phyloP scores from a whole-genome alignment of 2,329 filamentous ascomycete species.

The Aspergillus clavatus region DNA sequence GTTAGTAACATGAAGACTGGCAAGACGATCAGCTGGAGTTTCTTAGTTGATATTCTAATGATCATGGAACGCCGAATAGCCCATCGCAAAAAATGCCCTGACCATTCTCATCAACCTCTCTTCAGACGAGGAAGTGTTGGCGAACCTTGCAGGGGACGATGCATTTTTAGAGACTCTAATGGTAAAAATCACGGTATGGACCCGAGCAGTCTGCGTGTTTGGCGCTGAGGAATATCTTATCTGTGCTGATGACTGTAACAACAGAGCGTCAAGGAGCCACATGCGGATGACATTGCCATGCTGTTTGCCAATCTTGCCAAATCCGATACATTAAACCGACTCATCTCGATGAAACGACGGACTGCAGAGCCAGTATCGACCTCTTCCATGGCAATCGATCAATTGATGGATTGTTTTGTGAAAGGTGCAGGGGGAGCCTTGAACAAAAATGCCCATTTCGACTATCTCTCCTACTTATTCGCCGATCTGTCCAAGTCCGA shows the following conservation, averaged over 20 bases:
- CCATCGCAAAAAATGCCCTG: constrained; percentile 88
- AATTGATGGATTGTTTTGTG: constrained; percentile 93
- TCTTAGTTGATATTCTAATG: constrained; percentile 2
- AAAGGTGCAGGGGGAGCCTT: constrained; percentile 78
- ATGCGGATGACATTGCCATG: constrained; percentile 84
- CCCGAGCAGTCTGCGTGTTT: constrained; percentile 33
- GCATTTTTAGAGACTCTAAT: constrained; percentile 73
- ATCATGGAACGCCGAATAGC: constrained; percentile 43
- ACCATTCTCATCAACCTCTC: constrained; percentile 78
- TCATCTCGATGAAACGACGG: constrained; percentile 64
- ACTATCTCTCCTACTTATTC: constrained; percentile 92
- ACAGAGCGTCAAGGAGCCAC: constrained; percentile 59
- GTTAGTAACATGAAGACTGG: constrained; percentile 47
- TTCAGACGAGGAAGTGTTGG: constrained; percentile 70
- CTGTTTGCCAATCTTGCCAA: constrained; percentile 89
- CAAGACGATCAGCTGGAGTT: neutral
- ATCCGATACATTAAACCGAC: constrained; percentile 63
- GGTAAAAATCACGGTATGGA: constrained; percentile 67
- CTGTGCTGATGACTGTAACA: constrained; percentile 7
- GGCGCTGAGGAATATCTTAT: neutral
- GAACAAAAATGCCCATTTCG: constrained; percentile 80
- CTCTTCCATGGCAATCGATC: constrained; percentile 73
- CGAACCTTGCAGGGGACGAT: constrained; percentile 70
- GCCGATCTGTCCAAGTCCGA: constrained; percentile 83
- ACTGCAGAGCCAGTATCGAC: constrained; percentile 66